phyloP scores from a whole-genome alignment of 2,329 filamentous ascomycete genomes.

The Botrytis deweyae region DNA sequence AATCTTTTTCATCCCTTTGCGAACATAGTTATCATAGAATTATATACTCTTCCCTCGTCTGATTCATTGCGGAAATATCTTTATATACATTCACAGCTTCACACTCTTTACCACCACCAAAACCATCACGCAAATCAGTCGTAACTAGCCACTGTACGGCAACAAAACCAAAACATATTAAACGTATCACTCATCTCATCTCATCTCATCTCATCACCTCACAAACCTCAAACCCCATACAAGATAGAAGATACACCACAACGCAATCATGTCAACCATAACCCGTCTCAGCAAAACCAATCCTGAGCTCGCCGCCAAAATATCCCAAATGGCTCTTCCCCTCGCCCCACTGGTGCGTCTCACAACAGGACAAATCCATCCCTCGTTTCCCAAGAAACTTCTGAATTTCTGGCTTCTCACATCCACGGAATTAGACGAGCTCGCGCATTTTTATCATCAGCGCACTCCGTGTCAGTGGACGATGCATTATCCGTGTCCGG shows the following conservation, averaged over 20 bases:
- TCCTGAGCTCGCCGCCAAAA: constrained; percentile 58
- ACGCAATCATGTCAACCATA: neutral
- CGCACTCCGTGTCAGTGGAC: constrained; percentile 56
- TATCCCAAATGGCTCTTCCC: constrained; percentile 63
- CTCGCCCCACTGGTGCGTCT: constrained; percentile 67
- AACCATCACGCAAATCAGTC: neutral
- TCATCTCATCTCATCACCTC: neutral
- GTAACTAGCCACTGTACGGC: neutral
- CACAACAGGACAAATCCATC: constrained; percentile 60
- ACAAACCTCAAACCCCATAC: neutral
- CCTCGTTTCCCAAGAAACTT: constrained; percentile 63
- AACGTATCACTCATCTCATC: neutral
- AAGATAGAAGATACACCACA: neutral
- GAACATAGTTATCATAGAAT: neutral
- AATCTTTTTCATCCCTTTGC: constrained; percentile 18
- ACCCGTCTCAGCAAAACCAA: constrained; percentile 37
- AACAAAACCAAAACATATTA: neutral
- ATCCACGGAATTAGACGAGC: constrained; percentile 64
- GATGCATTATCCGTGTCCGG: constrained; percentile 64
- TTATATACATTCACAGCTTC: constrained; percentile 16
- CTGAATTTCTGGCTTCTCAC: constrained; percentile 74
- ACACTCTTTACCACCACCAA: neutral
- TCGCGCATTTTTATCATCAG: constrained; percentile 75
- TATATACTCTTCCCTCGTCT: neutral
- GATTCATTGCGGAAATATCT: constrained; percentile 3